These are phyloP conservation scores for Pyrenophora teres DNA, from an alignment of 2,329 filamentous ascomycete species.

Conservation along the genomic window DNA sequence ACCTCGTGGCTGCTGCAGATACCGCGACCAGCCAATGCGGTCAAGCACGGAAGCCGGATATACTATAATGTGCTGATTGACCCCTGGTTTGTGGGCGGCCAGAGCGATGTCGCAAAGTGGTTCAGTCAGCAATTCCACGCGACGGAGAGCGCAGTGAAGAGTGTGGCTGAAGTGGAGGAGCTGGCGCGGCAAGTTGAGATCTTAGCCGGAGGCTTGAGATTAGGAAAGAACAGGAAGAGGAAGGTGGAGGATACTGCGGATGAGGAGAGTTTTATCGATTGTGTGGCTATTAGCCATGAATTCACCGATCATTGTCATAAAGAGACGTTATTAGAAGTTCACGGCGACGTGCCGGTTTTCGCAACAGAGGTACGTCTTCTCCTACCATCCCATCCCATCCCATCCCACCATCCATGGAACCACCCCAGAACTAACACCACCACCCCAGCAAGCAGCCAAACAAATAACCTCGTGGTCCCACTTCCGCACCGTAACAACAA, in stretches of 20 bases:
- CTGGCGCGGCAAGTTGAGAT: conserved; percentile 58
- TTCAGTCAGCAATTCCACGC: conserved; percentile 70
- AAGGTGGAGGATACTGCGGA: conserved; percentile 21
- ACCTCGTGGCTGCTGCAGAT: conserved; percentile 71
- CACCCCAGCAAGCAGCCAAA: conserved; percentile 56
- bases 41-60: conserved; percentile 51
- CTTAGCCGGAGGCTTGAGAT: conserved; percentile 38
- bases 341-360: conserved; percentile 61
- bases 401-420: too few relatives aligned
- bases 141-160: conserved; percentile 58
- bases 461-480: conserved; percentile 64
- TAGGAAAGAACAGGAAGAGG: conserved; percentile 16
- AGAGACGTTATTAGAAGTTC: conserved; percentile 62
- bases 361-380: conserved; percentile 55
- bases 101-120: conserved; percentile 67
- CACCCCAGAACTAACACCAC: too few relatives aligned
- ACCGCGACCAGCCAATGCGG: conserved; percentile 56
- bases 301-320: conserved; percentile 72
- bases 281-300: conserved; percentile 65
- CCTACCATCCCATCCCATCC: neutral
- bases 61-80: conserved; percentile 70
- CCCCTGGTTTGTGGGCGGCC: conserved; percentile 67
- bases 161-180: conserved; percentile 60
- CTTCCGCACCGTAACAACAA: conserved; percentile 61
- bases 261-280: conserved; percentile 57